These are phyloP conservation scores for Candida railenensis DNA, from an alignment of 805 yeast genomes.

Conservation along the genomic window DNA sequence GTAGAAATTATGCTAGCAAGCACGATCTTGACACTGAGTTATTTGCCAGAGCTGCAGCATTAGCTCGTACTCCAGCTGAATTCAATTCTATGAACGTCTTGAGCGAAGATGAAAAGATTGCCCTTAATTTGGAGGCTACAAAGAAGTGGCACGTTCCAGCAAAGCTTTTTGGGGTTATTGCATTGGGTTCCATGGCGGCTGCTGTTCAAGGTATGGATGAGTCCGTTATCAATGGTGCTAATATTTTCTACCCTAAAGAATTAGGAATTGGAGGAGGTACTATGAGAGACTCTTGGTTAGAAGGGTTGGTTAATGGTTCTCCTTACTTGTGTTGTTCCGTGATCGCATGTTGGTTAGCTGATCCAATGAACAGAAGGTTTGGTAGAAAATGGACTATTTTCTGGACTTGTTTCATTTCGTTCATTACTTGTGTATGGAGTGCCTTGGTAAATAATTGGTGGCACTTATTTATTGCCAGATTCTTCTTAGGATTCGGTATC, in stretches of 20 bases:
- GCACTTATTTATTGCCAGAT: slow-evolving; percentile 58
- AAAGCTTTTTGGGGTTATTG: slow-evolving; percentile 51
- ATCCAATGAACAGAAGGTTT: slow-evolving; percentile 45
- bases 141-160: slow-evolving; percentile 45
- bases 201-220: slow-evolving; percentile 79
- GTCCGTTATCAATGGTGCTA: slow-evolving; percentile 69
- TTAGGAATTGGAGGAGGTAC: slow-evolving; percentile 42
- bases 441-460: slow-evolving; percentile 62
- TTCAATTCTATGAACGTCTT: slow-evolving; percentile 57
- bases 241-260: slow-evolving; percentile 53
- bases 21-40: slow-evolving; percentile 56
- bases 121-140: slow-evolving; percentile 49
- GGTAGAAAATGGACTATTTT: slow-evolving; percentile 66
- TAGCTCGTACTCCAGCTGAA: slow-evolving; percentile 56
- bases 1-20: slow-evolving; percentile 60
- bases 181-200: slow-evolving; percentile 65
- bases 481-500: slow-evolving; percentile 59
- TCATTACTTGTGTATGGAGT: slow-evolving; percentile 66
- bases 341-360: slow-evolving; percentile 62
- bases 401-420: slow-evolving; percentile 58
- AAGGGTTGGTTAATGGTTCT: slow-evolving; percentile 63
- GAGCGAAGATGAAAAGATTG: slow-evolving; percentile 43
- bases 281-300: slow-evolving; percentile 52
- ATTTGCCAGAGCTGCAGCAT: slow-evolving; percentile 59
- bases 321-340: slow-evolving; percentile 62